A percentile compares a stretch with the other conserved stretches of the same genome.
phyloP scores from a whole-genome alignment of 352 stramenopile genomes.

The Pythium biforme region DNA sequence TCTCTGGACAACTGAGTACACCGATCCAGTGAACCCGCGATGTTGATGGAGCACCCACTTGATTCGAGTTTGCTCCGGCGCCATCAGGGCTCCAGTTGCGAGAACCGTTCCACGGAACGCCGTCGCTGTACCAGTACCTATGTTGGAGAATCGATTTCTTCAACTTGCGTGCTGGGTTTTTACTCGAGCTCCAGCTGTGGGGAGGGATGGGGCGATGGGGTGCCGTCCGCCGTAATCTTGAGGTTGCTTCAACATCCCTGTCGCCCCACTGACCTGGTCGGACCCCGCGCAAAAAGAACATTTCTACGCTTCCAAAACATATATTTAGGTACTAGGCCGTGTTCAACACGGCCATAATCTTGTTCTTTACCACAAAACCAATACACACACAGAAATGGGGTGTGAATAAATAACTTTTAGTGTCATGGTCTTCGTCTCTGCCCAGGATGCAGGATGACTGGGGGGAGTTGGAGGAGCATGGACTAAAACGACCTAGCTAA shows the following conservation, averaged over 20 bases:
- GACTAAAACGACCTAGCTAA: not conserved
- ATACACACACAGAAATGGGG: not conserved
- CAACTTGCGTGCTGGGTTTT: conserved; percentile 6
- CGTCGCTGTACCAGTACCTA: conserved; percentile 1
- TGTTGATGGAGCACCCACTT: too few relatives aligned
- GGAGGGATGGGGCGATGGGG: not conserved
- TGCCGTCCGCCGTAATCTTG: not conserved
- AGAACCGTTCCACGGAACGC: not conserved
- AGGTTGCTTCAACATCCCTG: not conserved
- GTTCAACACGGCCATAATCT: too few relatives aligned
- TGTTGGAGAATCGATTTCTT: conserved; percentile 14
- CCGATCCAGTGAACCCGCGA: too few relatives aligned
- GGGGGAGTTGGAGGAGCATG: not conserved
- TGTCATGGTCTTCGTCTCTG: not conserved
- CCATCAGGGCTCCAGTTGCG: too few relatives aligned
- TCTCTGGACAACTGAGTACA: too few relatives aligned
- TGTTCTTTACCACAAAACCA: too few relatives aligned
- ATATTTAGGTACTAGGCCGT: too few relatives aligned
- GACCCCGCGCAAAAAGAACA: too few relatives aligned
- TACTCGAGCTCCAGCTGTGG: not conserved
- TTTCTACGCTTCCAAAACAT: too few relatives aligned
- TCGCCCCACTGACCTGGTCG: too few relatives aligned
- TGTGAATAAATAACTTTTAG: conserved; percentile 11
- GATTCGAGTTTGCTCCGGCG: too few relatives aligned
- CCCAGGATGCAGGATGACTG: too few relatives aligned